phyloP scores from a whole-genome alignment of 2,329 filamentous ascomycete genomes.

The Colletotrichum sp. region DNA sequence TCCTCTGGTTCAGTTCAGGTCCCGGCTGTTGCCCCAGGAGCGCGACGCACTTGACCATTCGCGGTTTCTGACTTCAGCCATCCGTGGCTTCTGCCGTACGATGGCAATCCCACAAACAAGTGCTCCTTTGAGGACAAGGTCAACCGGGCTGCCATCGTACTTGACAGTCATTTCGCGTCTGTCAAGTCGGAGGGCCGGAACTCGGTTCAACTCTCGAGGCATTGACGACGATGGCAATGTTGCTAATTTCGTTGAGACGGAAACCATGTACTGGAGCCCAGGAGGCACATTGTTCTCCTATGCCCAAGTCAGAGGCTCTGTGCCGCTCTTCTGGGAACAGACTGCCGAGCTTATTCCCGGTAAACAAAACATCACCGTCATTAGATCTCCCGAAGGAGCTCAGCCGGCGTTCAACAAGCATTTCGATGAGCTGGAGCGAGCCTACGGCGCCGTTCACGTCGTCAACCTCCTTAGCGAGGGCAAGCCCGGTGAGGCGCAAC shows the following conservation, averaged over 20 bases:
- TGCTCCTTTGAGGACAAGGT: slow-evolving; percentile 70
- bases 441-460: slow-evolving; percentile 90
- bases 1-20: slow-evolving; percentile 88
- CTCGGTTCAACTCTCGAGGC: slow-evolving; percentile 94
- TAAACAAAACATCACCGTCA: slow-evolving; percentile 93
- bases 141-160: slow-evolving; percentile 77
- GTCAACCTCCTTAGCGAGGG: slow-evolving; percentile 92
- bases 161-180: slow-evolving; percentile 91
- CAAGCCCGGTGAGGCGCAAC: slow-evolving; percentile 84
- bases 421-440: slow-evolving; percentile 83
- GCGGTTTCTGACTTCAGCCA: slow-evolving; percentile 88
- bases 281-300: slow-evolving; percentile 86
- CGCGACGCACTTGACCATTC: slow-evolving; percentile 83
- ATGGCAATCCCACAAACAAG: slow-evolving; percentile 81
- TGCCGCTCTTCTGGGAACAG: slow-evolving; percentile 98
- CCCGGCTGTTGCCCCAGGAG: slow-evolving; percentile 76
- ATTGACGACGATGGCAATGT: slow-evolving; percentile 98
- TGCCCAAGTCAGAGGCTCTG: slow-evolving; percentile 88
- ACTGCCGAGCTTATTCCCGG: slow-evolving; percentile 84
- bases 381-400: slow-evolving; percentile 85
- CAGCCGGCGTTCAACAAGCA: slow-evolving; percentile 96
- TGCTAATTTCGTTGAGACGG: slow-evolving; percentile 98
- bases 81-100: slow-evolving; percentile 89
- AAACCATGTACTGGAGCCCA: slow-evolving; percentile 89
- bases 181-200: slow-evolving; percentile 89